Evolutionary conservation across 345 rosid species (phyloP), one percentile per base, ranked within the genome.

Genomic region (Acer yangbiense): DNA sequence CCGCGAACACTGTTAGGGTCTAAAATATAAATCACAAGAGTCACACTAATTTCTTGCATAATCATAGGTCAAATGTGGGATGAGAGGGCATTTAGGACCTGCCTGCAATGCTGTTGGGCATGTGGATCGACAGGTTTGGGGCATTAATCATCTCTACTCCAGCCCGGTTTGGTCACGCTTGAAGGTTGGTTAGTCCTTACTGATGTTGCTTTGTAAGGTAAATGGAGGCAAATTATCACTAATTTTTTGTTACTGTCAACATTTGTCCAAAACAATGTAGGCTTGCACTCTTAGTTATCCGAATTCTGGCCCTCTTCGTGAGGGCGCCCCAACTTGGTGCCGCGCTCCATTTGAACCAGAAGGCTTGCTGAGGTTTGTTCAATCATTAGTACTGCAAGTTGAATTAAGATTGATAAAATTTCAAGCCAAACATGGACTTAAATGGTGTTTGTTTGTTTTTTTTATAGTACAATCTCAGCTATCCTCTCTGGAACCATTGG

Each of bases 31-130:
- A 32, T 32, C 39, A 32, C 6, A 32, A 32, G 6, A 32, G 39
- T 32, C 39, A 32, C 39, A 32, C 39, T 35, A 35, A 4, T 43
- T 11, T 16, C 7, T 76, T 57, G 21, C n/a, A 23, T 17, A 16
- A 57, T 81, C 67, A n/a, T 72, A 91, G 95, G 90, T 91, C 4
- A 83, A 83, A 70, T 91, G 93, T 82, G 93, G 90, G 76, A 90
- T 87, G 88, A 85, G 94, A 80, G 92, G 94, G 25, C 94, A 87
- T 79, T 72, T 90, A 20, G 92, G 92, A 65, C 92, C 94, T 1
- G 94, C 90, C 17, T 90, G 92, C 87, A 90, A 90, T 69, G 91
- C 90, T n/a, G 91, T 89, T 23, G 91, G 94, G 46, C 82, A 81
- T 18, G 88, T 90, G 6, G 94, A 90, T 76, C 68, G 91, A 65